Percentiles rank a stretch among this genome's conserved stretches.
These are phyloP conservation scores for Capsella rubella DNA, from an alignment of 441 rosid genomes.

Conservation along the genomic window DNA sequence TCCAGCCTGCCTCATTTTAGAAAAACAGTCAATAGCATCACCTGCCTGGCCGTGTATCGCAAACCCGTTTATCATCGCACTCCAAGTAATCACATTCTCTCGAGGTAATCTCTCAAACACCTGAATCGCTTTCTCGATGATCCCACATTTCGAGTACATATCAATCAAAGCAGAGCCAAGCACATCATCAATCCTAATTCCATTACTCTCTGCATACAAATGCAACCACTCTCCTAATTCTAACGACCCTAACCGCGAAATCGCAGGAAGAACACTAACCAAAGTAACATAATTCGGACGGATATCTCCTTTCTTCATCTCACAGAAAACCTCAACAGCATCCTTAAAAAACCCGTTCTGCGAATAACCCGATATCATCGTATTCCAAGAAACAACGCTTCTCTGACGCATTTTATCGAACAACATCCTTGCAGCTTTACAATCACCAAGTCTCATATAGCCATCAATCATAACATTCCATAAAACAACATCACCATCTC, in stretches of 20 bases:
- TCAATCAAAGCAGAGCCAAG: slow-evolving; percentile 67
- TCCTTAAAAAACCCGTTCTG: slow-evolving; percentile 59
- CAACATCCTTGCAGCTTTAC: slow-evolving; percentile 47
- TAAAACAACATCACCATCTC: slow-evolving; percentile 59
- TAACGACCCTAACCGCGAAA: slow-evolving; percentile 53
- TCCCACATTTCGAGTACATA: slow-evolving; percentile 63
- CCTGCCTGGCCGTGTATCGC: slow-evolving; percentile 53
- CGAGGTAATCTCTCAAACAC: slow-evolving; percentile 52
- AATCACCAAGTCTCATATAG: slow-evolving; percentile 53
- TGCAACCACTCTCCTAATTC: slow-evolving; percentile 61
- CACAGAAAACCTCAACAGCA: slow-evolving; percentile 54
- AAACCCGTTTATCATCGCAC: slow-evolving; percentile 55
- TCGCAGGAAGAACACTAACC: slow-evolving; percentile 65
- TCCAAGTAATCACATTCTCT: slow-evolving; percentile 55
- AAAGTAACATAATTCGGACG: slow-evolving; percentile 61
- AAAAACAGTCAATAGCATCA: slow-evolving; percentile 52
- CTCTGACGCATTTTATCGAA: slow-evolving; percentile 64
- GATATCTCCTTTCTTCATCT: slow-evolving; percentile 54
- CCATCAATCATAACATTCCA: slow-evolving; percentile 79
- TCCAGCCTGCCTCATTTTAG: slow-evolving; percentile 43
- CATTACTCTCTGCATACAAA: slow-evolving; percentile 53
- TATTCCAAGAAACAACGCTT: slow-evolving; percentile 68
- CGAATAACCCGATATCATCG: slow-evolving; percentile 63
- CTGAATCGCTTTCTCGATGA: slow-evolving; percentile 53
- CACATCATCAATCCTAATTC: slow-evolving; percentile 56